Evolutionary conservation across 805 yeast genomes (phyloP).

Genomic region (Candida hispaniensis): DNA sequence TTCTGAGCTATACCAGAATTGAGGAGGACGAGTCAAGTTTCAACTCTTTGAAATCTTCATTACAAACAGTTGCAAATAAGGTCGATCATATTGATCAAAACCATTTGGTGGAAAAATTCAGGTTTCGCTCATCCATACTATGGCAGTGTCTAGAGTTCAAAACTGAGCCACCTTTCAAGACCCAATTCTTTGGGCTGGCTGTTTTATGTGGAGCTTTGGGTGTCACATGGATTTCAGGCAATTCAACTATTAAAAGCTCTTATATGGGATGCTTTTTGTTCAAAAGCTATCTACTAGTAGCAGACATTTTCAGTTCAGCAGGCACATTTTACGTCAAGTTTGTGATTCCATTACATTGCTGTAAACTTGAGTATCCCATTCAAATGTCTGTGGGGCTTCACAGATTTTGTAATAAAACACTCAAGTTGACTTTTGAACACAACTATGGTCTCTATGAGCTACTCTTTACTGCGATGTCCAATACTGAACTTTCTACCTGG

Average conservation of each 20-base stretch:
- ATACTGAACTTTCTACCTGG: constrained; percentile 7
- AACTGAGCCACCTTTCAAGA: constrained; percentile 8
- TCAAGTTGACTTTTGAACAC: constrained; percentile 15
- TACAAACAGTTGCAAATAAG: constrained; percentile 9
- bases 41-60: constrained; percentile 2
- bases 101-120: constrained; percentile 5
- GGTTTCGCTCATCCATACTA: constrained; percentile 8
- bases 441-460: constrained; percentile 15
- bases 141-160: constrained; percentile 9
- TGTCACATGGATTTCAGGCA: constrained; percentile 9
- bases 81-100: constrained; percentile 8
- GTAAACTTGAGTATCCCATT: constrained; percentile 8
- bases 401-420: constrained; percentile 2
- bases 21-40: constrained; percentile 4
- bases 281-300: constrained; percentile 12
- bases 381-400: constrained; percentile 7
- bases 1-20: constrained; percentile 6
- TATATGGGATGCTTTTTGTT: constrained; percentile 15
- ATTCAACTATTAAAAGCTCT: constrained; percentile 5
- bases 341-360: constrained; percentile 11
- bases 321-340: constrained; percentile 9
- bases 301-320: constrained; percentile 9
- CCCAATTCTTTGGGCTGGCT: constrained; percentile 10
- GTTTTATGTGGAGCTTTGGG: constrained; percentile 12
- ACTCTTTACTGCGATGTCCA: constrained; percentile 8